These are phyloP conservation scores for Tylopilus sp. DNA, from an alignment of 768 basidiomycete genomes.

Conservation along the genomic window DNA sequence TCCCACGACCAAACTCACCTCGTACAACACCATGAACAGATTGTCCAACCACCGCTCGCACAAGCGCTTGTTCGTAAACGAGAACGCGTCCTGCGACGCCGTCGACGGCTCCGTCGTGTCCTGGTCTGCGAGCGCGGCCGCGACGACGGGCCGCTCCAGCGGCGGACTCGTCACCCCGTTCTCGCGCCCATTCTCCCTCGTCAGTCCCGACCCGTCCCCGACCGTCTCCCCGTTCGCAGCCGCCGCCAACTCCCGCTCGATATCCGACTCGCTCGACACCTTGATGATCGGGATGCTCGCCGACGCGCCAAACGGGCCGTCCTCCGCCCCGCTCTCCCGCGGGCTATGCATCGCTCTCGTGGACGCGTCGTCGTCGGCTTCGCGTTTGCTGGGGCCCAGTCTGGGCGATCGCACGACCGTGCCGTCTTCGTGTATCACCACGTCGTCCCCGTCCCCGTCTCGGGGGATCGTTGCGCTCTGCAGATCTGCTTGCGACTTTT, in stretches of 20 bases:
- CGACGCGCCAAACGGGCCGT: constrained; percentile 20
- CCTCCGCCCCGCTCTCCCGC: constrained; percentile 22
- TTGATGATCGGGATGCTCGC: constrained; percentile 64
- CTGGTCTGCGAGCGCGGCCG: constrained; percentile 34
- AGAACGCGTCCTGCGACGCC: constrained; percentile 60
- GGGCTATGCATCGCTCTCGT: constrained; percentile 53
- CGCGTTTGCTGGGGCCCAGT: constrained; percentile 1
- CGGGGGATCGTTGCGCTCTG: constrained; percentile 30
- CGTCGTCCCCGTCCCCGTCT: constrained; percentile 15
- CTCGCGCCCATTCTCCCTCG: constrained; percentile 10
- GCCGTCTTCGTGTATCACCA: constrained; percentile 65
- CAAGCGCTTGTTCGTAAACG: constrained; percentile 93
- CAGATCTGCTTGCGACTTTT: constrained; percentile 81
- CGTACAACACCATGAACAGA: constrained; percentile 96
- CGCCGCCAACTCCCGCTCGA: constrained; percentile 39
- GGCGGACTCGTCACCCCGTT: constrained; percentile 24
- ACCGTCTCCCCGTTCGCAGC: constrained; percentile 25
- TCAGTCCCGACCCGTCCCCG: constrained; percentile 8
- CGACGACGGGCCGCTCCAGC: constrained; percentile 43
- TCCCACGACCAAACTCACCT: constrained; percentile 48
- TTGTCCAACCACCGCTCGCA: constrained; percentile 99
- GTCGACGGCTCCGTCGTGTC: constrained; percentile 22
- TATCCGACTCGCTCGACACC: constrained; percentile 70
- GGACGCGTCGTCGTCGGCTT: constrained; percentile 65
- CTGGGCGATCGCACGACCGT: constrained; percentile 32